Evolutionary conservation across 495 filamentous ascomycete species (phyloP).

Genomic region (Neurospora sp.): DNA sequence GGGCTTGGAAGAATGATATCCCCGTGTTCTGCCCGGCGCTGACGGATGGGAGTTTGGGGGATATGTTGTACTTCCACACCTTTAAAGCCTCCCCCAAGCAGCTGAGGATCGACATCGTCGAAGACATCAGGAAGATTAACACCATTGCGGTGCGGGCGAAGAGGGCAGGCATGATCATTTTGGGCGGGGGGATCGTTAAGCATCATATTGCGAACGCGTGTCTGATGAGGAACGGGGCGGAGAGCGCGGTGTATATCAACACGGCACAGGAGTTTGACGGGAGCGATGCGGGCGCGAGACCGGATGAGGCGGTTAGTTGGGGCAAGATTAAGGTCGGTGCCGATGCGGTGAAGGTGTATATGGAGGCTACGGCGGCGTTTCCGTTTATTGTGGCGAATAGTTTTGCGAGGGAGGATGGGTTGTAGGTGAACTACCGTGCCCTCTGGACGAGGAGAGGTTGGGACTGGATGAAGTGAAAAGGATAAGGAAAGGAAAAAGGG

Average conservation of each 20-base stretch:
- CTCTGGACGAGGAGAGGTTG: background rate
- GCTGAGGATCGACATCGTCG: slow-evolving; percentile 76
- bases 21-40: slow-evolving; percentile 94
- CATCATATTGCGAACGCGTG: slow-evolving; percentile 97
- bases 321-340: slow-evolving; percentile 89
- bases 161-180: slow-evolving; percentile 82
- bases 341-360: slow-evolving; percentile 85
- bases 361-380: slow-evolving; percentile 86
- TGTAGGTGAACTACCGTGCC: background rate
- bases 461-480: background rate
- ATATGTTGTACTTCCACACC: slow-evolving; percentile 97
- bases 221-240: slow-evolving; percentile 92
- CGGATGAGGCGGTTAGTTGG: slow-evolving; percentile 96
- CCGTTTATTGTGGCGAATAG: slow-evolving; percentile 92
- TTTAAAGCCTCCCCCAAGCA: slow-evolving; percentile 72
- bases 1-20: slow-evolving; percentile 88
- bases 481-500: background rate
- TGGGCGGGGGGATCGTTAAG: slow-evolving; percentile 88
- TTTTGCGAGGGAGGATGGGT: slow-evolving; percentile 53
- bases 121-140: slow-evolving; percentile 83
- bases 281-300: slow-evolving; percentile 88
- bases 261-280: slow-evolving; percentile 96
- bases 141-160: slow-evolving; percentile 75
- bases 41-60: slow-evolving; percentile 87
- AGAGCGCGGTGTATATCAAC: slow-evolving; percentile 94